phyloP scores from a whole-genome alignment of 139 green algal species.

The Coccomyxa sp. region DNA sequence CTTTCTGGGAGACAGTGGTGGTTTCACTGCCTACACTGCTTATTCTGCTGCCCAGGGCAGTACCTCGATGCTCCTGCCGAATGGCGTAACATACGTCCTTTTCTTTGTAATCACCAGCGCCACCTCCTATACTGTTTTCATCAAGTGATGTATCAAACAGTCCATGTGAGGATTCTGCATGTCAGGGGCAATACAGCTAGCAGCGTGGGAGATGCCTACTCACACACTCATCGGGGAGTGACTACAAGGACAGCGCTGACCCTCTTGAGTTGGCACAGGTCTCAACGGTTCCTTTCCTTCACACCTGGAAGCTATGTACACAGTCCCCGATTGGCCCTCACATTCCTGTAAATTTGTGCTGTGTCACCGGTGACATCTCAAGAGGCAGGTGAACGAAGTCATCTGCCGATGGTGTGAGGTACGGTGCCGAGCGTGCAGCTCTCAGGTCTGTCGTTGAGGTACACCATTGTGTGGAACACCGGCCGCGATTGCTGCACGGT shows the following conservation, averaged over 20 bases:
- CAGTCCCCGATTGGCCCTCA: background rate
- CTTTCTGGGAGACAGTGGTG: background rate
- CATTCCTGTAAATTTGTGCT: constrained; percentile 1
- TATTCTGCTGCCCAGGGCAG: background rate
- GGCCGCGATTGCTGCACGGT: background rate
- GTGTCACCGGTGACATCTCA: background rate
- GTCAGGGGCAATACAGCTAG: background rate
- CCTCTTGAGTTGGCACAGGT: background rate
- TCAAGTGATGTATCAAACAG: constrained; percentile 1
- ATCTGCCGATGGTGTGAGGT: background rate
- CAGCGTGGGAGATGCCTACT: background rate
- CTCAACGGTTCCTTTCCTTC: background rate
- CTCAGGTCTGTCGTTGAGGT: background rate
- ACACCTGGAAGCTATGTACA: constrained; percentile 1
- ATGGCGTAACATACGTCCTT: constrained; percentile 1
- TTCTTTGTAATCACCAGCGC: constrained; percentile 1
- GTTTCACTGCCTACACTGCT: background rate
- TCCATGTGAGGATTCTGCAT: background rate
- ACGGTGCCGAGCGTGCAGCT: background rate
- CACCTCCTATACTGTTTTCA: constrained; percentile 1
- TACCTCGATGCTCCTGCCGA: background rate
- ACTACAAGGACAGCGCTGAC: background rate
- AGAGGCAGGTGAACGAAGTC: background rate
- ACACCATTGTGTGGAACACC: background rate
- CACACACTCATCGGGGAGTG: background rate